A percentile compares a stretch with the other conserved stretches of the same genome.
Conservation (phyloP, 1,139 yeast genomes). For the Lodderomyces margitis region DNA sequence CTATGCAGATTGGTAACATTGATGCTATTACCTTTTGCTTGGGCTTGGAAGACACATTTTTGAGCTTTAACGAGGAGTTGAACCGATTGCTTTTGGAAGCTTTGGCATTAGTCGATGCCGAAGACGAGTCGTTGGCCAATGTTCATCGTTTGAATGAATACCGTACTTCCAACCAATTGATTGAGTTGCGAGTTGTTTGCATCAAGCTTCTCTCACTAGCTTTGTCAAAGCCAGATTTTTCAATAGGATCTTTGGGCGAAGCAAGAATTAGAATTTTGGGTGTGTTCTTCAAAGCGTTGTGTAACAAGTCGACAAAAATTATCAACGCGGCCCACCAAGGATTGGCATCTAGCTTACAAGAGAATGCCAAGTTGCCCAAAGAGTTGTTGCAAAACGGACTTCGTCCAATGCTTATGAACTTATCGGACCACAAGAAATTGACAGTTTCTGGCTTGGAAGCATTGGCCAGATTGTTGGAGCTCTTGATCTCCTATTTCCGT, state of each 20-base stretch:
- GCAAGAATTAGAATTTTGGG: constrained; percentile 85
- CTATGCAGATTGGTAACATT: constrained; percentile 97
- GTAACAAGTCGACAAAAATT: constrained; percentile 81
- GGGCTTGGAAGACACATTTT: constrained; percentile 73
- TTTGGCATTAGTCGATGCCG: constrained; percentile 93
- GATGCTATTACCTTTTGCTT: constrained; percentile 94
- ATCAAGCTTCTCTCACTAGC: constrained; percentile 82
- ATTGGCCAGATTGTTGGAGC: constrained; percentile 77
- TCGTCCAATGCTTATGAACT: constrained; percentile 91
- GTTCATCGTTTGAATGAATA: constrained; percentile 84
- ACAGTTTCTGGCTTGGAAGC: constrained; percentile 92
- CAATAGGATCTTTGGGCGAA: constrained; percentile 75
- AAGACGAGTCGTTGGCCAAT: constrained; percentile 89
- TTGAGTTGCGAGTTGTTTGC: constrained; percentile 85
- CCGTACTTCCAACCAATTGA: constrained; percentile 82
- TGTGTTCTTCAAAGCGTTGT: constrained; percentile 89
- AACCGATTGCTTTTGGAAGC: constrained; percentile 86
- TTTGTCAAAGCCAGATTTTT: constrained; percentile 74
- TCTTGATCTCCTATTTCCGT: constrained; percentile 87
- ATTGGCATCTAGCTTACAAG: constrained; percentile 76
- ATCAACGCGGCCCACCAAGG: constrained; percentile 95
- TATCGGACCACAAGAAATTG: constrained; percentile 88
- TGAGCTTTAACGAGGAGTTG: constrained; percentile 85
- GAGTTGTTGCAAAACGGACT: constrained; percentile 90
- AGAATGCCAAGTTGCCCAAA: constrained; percentile 86